These are phyloP conservation scores for Herpotrichia juniperi DNA, from an alignment of 2,329 filamentous ascomycete genomes.

Conservation along the genomic window DNA sequence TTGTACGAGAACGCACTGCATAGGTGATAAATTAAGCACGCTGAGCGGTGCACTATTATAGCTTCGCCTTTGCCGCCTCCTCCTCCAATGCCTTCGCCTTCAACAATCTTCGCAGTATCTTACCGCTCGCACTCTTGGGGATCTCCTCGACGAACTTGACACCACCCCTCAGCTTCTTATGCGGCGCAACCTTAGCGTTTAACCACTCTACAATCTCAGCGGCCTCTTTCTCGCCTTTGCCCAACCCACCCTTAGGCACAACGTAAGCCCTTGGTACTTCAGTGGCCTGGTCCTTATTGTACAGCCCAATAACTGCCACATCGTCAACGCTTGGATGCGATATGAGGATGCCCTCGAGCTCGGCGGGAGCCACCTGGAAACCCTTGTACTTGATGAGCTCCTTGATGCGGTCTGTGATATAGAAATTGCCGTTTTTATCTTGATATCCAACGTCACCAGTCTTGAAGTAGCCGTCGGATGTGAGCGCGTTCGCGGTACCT, in stretches of 20 bases:
- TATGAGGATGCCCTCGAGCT: constrained; percentile 53
- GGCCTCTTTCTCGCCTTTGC: constrained; percentile 36
- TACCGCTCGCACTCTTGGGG: constrained; percentile 54
- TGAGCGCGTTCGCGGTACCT: constrained; percentile 73
- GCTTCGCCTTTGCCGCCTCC: constrained; percentile 48
- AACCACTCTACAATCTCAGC: constrained; percentile 52
- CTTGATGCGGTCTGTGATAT: constrained; percentile 78
- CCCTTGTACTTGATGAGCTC: constrained; percentile 52
- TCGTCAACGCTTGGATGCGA: constrained; percentile 51
- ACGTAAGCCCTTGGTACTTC: constrained; percentile 50
- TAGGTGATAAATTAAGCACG: not conserved
- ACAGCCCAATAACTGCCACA: constrained; percentile 54
- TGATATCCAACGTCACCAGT: constrained; percentile 86
- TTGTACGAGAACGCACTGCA: too few relatives aligned
- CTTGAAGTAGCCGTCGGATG: constrained; percentile 82
- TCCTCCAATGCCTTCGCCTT: constrained; percentile 52
- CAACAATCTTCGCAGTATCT: constrained; percentile 54
- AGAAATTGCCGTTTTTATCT: constrained; percentile 80
- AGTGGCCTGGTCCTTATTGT: constrained; percentile 52
- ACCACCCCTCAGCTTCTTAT: constrained; percentile 55
- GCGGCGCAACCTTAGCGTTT: constrained; percentile 50
- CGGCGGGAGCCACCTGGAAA: constrained; percentile 56
- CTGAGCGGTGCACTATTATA: constrained; percentile 35
- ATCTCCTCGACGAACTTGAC: constrained; percentile 55
- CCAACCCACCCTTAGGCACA: constrained; percentile 38